phyloP scores from a whole-genome alignment of 2,329 filamentous ascomycete species.

The Colletotrichum sublineola region DNA sequence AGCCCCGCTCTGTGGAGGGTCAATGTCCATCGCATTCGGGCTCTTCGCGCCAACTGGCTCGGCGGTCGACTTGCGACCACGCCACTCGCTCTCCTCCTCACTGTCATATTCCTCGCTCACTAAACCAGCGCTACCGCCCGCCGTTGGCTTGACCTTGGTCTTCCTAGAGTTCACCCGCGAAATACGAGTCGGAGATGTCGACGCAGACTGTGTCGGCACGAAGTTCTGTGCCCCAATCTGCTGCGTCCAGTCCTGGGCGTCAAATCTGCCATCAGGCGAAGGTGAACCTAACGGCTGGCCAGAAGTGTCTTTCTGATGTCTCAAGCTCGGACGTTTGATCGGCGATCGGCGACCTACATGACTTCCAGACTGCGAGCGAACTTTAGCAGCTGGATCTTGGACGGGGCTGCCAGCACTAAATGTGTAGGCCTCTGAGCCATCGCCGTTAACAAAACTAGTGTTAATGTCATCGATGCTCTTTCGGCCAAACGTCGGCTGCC shows the following conservation, averaged over 20 bases:
- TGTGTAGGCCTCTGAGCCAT: constrained; percentile 60
- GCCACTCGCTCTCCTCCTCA: constrained; percentile 56
- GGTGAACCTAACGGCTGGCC: constrained; percentile 27
- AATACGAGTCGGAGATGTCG: constrained; percentile 60
- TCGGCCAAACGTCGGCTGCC: constrained; percentile 58
- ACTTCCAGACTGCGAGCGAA: constrained; percentile 56
- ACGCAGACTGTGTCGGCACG: constrained; percentile 56
- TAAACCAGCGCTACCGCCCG: constrained; percentile 57
- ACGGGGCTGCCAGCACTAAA: constrained; percentile 64
- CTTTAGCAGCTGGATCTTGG: constrained; percentile 49
- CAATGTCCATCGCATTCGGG: constrained; percentile 76
- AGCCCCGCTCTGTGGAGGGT: constrained; percentile 59
- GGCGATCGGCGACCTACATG: constrained; percentile 59
- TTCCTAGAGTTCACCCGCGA: constrained; percentile 67
- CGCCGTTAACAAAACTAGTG: constrained; percentile 69
- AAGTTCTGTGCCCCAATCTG: constrained; percentile 69
- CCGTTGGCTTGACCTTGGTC: constrained; percentile 67
- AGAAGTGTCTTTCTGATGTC: constrained; percentile 45
- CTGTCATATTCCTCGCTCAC: constrained; percentile 62
- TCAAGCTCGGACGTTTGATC: constrained; percentile 48
- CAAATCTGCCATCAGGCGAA: constrained; percentile 55
- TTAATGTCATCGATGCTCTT: constrained; percentile 72
- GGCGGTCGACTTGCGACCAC: constrained; percentile 51
- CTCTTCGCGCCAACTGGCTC: constrained; percentile 55
- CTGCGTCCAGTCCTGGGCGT: constrained; percentile 66